Conservation (phyloP, 2,329 filamentous ascomycete genomes). For the Beauveria sp. region DNA sequence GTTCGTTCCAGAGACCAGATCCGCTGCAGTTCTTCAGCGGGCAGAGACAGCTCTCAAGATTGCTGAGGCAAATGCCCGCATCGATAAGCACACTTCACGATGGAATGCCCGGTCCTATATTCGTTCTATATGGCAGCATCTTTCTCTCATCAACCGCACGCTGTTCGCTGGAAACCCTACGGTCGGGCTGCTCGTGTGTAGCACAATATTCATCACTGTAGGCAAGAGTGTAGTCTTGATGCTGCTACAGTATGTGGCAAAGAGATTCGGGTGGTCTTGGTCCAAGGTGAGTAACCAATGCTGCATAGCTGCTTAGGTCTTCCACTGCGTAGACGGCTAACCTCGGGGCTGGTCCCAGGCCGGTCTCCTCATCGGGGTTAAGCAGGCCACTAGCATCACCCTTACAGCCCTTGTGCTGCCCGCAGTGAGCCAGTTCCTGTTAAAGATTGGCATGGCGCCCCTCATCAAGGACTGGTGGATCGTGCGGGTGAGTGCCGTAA, state of each 20-base stretch:
- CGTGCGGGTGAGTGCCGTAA: neutral
- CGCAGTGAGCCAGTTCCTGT: neutral
- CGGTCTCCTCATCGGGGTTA: neutral
- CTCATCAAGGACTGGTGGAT: conserved; percentile 9
- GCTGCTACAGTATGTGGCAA: conserved; percentile 10
- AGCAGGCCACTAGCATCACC: neutral
- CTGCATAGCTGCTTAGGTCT: neutral
- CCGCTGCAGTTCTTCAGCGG: neutral
- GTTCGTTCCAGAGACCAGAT: conserved; percentile 14
- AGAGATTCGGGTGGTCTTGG: conserved; percentile 12
- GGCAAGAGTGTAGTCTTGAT: neutral
- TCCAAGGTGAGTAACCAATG: conserved; percentile 1
- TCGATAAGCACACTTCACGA: neutral
- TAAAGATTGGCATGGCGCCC: neutral
- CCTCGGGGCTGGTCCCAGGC: neutral
- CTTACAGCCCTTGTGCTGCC: conserved; percentile 1
- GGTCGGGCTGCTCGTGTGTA: neutral
- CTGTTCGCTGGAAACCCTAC: neutral
- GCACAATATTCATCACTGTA: neutral
- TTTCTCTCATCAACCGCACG: neutral
- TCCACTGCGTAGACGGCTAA: neutral
- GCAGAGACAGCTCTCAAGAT: conserved; percentile 6
- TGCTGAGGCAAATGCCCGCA: neutral
- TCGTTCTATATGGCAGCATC: neutral
- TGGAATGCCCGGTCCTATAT: neutral